These are phyloP conservation scores for Pichia sp. DNA, from an alignment of 1,139 yeast genomes.

Conservation along the genomic window DNA sequence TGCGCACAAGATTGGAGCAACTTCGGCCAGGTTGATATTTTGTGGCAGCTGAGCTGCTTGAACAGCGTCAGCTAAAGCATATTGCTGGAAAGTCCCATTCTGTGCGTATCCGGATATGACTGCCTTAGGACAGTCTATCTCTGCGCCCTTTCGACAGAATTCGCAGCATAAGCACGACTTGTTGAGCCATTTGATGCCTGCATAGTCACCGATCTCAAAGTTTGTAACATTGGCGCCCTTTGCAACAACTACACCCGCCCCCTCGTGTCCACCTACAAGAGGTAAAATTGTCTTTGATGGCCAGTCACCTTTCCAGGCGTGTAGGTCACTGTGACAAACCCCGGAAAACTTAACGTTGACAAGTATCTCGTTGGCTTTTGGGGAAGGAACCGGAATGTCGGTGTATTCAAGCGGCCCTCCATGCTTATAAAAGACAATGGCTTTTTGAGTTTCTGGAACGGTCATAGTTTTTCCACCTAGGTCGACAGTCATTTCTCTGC, in stretches of 20 bases:
- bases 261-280: constrained; percentile 79
- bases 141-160: constrained; percentile 58
- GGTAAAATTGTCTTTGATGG: constrained; percentile 64
- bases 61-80: constrained; percentile 73
- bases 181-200: constrained; percentile 75
- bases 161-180: constrained; percentile 71
- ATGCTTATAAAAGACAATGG: constrained; percentile 43
- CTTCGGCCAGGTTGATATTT: constrained; percentile 61
- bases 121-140: constrained; percentile 64
- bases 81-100: constrained; percentile 78
- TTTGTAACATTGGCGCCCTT: constrained; percentile 62
- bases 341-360: constrained; percentile 71
- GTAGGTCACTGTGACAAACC: constrained; percentile 76
- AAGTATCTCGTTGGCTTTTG: constrained; percentile 63
- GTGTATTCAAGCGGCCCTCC: constrained; percentile 50
- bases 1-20: constrained; percentile 74
- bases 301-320: constrained; percentile 83
- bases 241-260: constrained; percentile 76
- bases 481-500: too few relatives aligned
- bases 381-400: constrained; percentile 64
- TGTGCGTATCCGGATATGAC: constrained; percentile 74
- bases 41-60: constrained; percentile 69
- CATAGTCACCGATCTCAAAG: constrained; percentile 66
- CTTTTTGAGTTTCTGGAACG: constrained; percentile 44
- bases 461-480: neutral